Evolutionary conservation across 768 basidiomycete genomes (phyloP).

Genomic region (Coprinopsis cinerea): DNA sequence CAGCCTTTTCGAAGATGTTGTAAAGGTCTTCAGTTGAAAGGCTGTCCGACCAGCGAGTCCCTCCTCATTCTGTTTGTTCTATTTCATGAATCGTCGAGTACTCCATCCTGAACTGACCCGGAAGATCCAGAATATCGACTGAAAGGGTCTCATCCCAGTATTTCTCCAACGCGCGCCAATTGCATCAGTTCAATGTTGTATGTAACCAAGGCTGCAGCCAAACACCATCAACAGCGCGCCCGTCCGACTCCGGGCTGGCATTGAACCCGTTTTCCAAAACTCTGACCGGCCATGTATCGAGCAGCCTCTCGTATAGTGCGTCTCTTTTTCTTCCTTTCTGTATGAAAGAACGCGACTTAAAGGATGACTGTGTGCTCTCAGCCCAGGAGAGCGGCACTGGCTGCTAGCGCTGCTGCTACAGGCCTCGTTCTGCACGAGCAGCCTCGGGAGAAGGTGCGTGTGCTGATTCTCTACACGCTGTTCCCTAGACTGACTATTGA

Average conservation of each 20-base stretch:
- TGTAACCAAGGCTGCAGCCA: background rate
- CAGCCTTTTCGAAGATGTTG: no score
- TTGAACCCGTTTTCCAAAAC: background rate
- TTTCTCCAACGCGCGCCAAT: no score
- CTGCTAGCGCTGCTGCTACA: constrained; percentile 25
- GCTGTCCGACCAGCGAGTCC: no score
- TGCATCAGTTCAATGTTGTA: no score
- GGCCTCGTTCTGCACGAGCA: constrained; percentile 25
- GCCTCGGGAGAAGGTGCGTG: constrained; percentile 27
- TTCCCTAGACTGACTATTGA: background rate
- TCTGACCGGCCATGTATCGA: constrained; percentile 29
- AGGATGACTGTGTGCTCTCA: constrained; percentile 8
- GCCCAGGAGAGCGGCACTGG: constrained; percentile 30
- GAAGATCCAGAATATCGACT: no score
- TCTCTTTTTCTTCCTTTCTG: background rate
- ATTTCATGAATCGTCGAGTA: no score
- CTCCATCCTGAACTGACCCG: no score
- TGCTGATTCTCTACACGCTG: background rate
- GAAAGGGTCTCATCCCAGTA: no score
- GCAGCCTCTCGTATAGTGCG: constrained; percentile 27
- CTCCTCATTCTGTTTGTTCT: no score
- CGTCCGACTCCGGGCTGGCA: background rate
- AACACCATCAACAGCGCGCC: constrained; percentile 5
- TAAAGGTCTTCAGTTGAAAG: no score
- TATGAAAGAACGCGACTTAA: background rate